Evolutionary conservation across 495 filamentous ascomycete genomes (phyloP), one percentile per base, ranked within the genome.

Genomic region (Tuber magnatum): DNA sequence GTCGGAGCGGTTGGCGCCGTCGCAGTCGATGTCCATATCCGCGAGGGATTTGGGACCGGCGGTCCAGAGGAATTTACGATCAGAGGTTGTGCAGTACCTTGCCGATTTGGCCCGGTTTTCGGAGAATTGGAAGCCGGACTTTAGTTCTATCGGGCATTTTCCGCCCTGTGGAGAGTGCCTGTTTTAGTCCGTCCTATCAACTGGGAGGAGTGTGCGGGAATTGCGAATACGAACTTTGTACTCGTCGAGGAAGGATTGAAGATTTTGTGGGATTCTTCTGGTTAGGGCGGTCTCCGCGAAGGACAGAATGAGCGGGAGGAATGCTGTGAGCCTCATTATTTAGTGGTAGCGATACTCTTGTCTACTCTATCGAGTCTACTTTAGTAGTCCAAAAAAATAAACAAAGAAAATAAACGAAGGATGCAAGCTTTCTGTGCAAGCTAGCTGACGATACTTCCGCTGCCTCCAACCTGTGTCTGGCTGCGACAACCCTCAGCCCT

Each of bases 21-120:
- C 89, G 80, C 90, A 91, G 83, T 91, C 90, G 72, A 92, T 85
- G 80, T 91, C 90, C 89, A 91, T 91, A 82, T 88, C 85, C 38
- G 77, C 76, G n/a, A 78, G 76, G 24, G 48, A 16, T 18, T 48
- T 56, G 39, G 76, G 48, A 9, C 75, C 68, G 20, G n/a, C 35
- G 43, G 78, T 68, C 77, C 77, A 78, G 68, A 78, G 73, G 10
- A 78, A 41, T 32, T 38, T 74, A 24, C 51, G 51, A 5, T 22
- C 41, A 2, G 76, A 35, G n/a, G 73, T 41, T 24, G 71, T 9
- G 68, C 77, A 78, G 42, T 78, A 78, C 56, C 14, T 65, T 35
- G 56, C 56, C 3, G 56, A 65, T 35, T 35, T 65, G 14, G 56
- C 56, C 14, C 35, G 56, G 5, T 35, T 35, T 12, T 65, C 56